Evolutionary conservation across 2,329 filamentous ascomycete genomes (phyloP).

Genomic region (Sclerotinia subarctica): DNA sequence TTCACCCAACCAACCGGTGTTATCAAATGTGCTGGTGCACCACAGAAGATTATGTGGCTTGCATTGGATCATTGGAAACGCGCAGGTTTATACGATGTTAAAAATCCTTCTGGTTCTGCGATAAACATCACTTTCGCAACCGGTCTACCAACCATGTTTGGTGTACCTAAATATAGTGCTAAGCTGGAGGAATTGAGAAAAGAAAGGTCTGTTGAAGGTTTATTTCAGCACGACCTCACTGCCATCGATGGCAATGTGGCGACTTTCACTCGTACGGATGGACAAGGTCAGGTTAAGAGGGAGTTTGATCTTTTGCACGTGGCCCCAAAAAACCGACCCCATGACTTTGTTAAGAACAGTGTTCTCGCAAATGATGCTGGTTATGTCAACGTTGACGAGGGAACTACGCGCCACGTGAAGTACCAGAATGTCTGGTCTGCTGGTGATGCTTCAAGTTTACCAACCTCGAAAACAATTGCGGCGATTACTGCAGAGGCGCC

Average conservation of each 20-base stretch:
- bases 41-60: constrained; percentile 62
- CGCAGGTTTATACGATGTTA: constrained; percentile 48
- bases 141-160: constrained; percentile 55
- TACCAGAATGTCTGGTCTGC: constrained; percentile 57
- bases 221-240: constrained; percentile 57
- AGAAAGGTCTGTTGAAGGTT: constrained; percentile 54
- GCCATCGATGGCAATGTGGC: constrained; percentile 52
- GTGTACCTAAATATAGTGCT: constrained; percentile 57
- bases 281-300: constrained; percentile 43
- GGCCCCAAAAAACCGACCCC: constrained; percentile 57
- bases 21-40: constrained; percentile 60
- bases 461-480: constrained; percentile 55
- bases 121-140: constrained; percentile 56
- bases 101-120: constrained; percentile 41
- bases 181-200: constrained; percentile 52
- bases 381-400: constrained; percentile 56
- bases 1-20: constrained; percentile 58
- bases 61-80: constrained; percentile 58
- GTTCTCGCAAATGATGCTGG: constrained; percentile 53
- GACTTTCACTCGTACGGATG: constrained; percentile 47
- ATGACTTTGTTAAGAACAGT: constrained; percentile 53
- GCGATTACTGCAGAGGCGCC: constrained; percentile 52
- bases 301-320: constrained; percentile 56
- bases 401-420: constrained; percentile 51
- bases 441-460: constrained; percentile 57